phyloP scores from a whole-genome alignment of 331 rosid genomes.

The Malus hybrid region DNA sequence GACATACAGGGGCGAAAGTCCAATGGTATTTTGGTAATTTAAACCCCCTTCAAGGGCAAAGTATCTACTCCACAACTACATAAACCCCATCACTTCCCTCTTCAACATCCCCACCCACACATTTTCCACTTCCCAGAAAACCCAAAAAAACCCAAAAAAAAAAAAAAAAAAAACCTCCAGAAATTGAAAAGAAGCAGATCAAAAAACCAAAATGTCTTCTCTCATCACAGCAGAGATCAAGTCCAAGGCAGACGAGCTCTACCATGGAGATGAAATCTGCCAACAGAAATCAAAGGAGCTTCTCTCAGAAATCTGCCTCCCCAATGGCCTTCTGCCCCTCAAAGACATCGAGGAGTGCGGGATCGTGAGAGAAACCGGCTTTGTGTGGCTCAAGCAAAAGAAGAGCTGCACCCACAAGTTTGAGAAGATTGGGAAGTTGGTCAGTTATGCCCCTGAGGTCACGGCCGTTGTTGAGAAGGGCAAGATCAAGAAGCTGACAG shows the following conservation, averaged over 20 bases:
- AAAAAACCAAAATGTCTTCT: slow-evolving; percentile 42
- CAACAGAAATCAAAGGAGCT: slow-evolving; percentile 43
- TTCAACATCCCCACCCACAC: not conserved
- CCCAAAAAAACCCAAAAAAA: too few relatives aligned
- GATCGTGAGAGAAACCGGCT: slow-evolving; percentile 46
- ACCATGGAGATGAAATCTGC: slow-evolving; percentile 60
- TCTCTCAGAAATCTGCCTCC: slow-evolving; percentile 51
- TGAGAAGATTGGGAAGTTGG: slow-evolving; percentile 59
- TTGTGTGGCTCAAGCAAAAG: slow-evolving; percentile 86
- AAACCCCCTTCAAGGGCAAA: slow-evolving; percentile 21
- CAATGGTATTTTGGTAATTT: slow-evolving; percentile 21
- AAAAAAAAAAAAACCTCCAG: too few relatives aligned
- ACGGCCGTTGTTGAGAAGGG: slow-evolving; percentile 49
- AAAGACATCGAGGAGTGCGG: slow-evolving; percentile 75
- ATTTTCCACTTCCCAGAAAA: not conserved
- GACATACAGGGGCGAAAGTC: not conserved
- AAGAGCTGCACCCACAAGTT: slow-evolving; percentile 59
- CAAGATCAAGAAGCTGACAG: slow-evolving; percentile 68
- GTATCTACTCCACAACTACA: slow-evolving; percentile 13
- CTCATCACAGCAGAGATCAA: slow-evolving; percentile 35
- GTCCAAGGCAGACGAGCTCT: slow-evolving; percentile 51
- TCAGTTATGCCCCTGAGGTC: slow-evolving; percentile 53
- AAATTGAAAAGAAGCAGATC: too few relatives aligned
- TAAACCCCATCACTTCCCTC: slow-evolving; percentile 1
- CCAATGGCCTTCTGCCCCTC: slow-evolving; percentile 69